phyloP scores from a whole-genome alignment of 208 protist species.

The Naegleria gruberi region DNA sequence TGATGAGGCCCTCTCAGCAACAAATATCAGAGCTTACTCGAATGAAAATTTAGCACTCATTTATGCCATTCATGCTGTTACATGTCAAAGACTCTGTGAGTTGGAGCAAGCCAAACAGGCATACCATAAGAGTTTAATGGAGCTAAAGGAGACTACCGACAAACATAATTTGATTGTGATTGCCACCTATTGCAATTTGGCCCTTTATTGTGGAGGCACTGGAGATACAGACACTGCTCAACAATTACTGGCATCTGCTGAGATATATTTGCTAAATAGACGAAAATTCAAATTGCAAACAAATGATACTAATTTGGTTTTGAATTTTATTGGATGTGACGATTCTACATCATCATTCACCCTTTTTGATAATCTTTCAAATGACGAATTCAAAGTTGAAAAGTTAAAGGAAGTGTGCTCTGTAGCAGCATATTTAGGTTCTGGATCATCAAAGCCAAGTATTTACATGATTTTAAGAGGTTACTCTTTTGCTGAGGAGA shows the following conservation, averaged over 20 bases:
- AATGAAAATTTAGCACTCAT: background rate
- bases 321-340: background rate
- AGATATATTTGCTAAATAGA: background rate
- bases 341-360: background rate
- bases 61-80: background rate
- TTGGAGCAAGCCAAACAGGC: background rate
- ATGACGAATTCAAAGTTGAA: background rate
- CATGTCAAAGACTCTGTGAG: background rate
- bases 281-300: background rate
- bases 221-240: background rate
- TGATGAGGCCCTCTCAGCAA: background rate
- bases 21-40: background rate
- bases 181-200: background rate
- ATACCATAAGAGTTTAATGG: background rate
- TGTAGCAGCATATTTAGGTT: background rate
- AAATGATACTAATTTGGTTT: background rate
- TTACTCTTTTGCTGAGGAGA: background rate
- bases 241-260: background rate
- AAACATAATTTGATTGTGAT: background rate
- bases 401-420: background rate
- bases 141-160: background rate
- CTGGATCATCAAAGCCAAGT: background rate
- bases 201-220: background rate
- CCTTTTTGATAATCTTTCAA: background rate
- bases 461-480: background rate